These are phyloP conservation scores for Chimonanthus salicifolius DNA, from an alignment of 164 flowering plant genomes.

Conservation along the genomic window DNA sequence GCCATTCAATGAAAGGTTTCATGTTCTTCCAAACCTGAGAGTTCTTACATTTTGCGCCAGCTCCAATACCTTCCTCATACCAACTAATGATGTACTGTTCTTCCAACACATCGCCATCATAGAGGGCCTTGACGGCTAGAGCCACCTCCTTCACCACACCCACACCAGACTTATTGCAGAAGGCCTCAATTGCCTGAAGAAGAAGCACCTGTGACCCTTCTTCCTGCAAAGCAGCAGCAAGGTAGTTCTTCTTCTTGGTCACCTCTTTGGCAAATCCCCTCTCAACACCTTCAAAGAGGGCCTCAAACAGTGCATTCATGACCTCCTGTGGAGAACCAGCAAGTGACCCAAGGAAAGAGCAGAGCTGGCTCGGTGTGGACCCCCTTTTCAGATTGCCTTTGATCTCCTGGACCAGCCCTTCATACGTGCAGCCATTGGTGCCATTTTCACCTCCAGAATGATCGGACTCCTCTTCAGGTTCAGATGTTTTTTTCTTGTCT, in stretches of 20 bases:
- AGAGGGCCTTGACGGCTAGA: constrained; percentile 49
- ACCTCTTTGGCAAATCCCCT: constrained; percentile 66
- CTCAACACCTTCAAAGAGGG: constrained; percentile 46
- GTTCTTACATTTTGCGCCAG: constrained; percentile 30
- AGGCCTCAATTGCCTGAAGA: constrained; percentile 40
- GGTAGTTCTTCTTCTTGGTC: constrained; percentile 33
- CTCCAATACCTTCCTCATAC: constrained; percentile 38
- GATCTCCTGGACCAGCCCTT: constrained; percentile 29
- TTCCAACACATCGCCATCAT: constrained; percentile 59
- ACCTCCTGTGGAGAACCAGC: constrained; percentile 38
- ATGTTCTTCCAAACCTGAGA: constrained; percentile 54
- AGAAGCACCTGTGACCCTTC: constrained; percentile 44
- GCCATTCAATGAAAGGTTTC: constrained; percentile 68
- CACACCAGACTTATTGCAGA: constrained; percentile 35
- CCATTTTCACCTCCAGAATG: constrained; percentile 3
- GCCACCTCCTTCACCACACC: constrained; percentile 56
- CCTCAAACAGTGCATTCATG: constrained; percentile 39
- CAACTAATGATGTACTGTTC: constrained; percentile 52
- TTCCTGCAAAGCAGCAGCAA: constrained; percentile 37
- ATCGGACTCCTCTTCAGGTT: constrained; percentile 20
- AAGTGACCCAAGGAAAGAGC: constrained; percentile 28
- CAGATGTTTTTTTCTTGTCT: constrained; percentile 6
- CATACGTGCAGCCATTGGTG: constrained; percentile 3
- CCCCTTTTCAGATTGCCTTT: constrained; percentile 40
- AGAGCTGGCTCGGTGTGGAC: constrained; percentile 29